Conservation (phyloP, 345 rosid species). For the Lepidium sativum region DNA sequence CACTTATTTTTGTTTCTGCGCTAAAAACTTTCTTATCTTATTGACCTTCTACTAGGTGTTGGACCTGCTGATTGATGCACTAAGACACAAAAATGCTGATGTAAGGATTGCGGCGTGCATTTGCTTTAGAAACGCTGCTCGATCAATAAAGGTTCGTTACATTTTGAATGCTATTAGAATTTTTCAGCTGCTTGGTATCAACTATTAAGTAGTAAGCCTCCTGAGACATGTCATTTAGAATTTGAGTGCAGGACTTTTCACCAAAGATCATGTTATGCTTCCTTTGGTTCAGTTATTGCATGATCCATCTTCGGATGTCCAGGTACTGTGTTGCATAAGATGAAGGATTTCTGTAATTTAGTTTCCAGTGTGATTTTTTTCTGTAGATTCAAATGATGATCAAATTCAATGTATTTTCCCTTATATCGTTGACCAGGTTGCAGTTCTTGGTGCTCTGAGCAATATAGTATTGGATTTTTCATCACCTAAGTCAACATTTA, state of each 20-base stretch:
- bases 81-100: conserved; percentile 50
- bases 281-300: conserved; percentile 64
- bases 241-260: conserved; percentile 84
- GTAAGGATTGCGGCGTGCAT: conserved; percentile 71
- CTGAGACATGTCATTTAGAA: conserved; percentile 58
- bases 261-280: conserved; percentile 40
- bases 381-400: not conserved
- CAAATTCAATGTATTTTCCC: not conserved
- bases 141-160: conserved; percentile 77
- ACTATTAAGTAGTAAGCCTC: not conserved
- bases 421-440: conserved; percentile 42
- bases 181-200: not conserved
- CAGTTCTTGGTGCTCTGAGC: conserved; percentile 74
- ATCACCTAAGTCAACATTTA: conserved; percentile 47
- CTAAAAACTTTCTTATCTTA: not conserved
- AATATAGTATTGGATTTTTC: conserved; percentile 76
- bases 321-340: conserved; percentile 37
- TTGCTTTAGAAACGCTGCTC: conserved; percentile 66
- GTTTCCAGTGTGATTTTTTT: not conserved
- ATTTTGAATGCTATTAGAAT: not conserved
- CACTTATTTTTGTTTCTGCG: not conserved
- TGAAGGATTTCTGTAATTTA: not conserved
- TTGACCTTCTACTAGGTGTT: conserved; percentile 36
- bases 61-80: conserved; percentile 41
- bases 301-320: conserved; percentile 59